phyloP scores from a whole-genome alignment of 306 rosid species.

The Vicia faba region DNA sequence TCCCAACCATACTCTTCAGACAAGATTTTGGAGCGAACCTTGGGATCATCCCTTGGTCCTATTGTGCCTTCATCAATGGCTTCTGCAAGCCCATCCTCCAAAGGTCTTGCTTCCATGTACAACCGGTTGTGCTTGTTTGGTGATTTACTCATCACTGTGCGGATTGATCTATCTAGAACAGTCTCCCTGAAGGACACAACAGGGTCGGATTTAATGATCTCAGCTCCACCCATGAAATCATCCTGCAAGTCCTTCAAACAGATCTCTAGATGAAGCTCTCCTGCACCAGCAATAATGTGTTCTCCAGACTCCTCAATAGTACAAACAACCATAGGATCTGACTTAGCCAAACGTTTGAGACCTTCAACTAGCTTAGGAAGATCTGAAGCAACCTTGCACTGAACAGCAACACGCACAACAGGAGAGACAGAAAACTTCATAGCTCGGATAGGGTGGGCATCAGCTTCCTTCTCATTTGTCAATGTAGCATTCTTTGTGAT shows the following conservation, averaged over 20 bases:
- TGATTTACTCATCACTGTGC: conserved; percentile 94
- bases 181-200: conserved; percentile 96
- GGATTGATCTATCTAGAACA: conserved; percentile 73
- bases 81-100: conserved; percentile 75
- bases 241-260: conserved; percentile 94
- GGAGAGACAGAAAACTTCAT: conserved; percentile 97
- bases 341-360: conserved; percentile 87
- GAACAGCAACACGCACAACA: conserved; percentile 91
- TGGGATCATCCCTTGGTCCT: conserved; percentile 89
- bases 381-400: conserved; percentile 95
- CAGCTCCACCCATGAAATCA: conserved; percentile 94
- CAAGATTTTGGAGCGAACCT: conserved; percentile 60
- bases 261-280: conserved; percentile 94
- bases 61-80: conserved; percentile 82
- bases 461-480: conserved; percentile 89
- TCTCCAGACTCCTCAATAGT: conserved; percentile 90
- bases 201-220: conserved; percentile 82
- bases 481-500: conserved; percentile 94
- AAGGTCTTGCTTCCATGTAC: conserved; percentile 74
- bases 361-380: conserved; percentile 99
- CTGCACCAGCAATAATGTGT: conserved; percentile 95
- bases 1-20: conserved; percentile 80
- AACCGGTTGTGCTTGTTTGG: conserved; percentile 92
- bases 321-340: conserved; percentile 96
- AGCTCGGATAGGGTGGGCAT: conserved; percentile 89